Evolutionary conservation across 495 filamentous ascomycete genomes (phyloP), one percentile per base, ranked within the genome.

Genomic region (Talaromyces stipitatus): DNA sequence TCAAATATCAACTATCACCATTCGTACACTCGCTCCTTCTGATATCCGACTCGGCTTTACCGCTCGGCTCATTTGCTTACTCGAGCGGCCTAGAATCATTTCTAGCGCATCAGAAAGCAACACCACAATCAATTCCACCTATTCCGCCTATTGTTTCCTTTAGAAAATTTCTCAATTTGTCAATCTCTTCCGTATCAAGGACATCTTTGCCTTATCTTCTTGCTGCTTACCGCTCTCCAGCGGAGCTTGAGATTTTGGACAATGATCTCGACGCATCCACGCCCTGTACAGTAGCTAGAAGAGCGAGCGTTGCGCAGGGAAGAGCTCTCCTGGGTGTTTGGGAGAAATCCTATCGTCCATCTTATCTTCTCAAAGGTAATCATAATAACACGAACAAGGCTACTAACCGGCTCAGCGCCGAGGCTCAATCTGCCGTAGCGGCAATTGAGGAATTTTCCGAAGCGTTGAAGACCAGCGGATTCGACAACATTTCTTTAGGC

Each of bases 31-130:
- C 89, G 56, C 86, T 97, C 59, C 85, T 97, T 51, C 83, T 97
- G 11, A 87, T 99, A 62, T 87, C 94, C 30, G 94, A 99, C 78
- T 96, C 94, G 7, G 94, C 94, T 33, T 85, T 99, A 7, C 94
- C 94, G 7, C 78, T 99, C 0, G 95, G 95, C 64, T 95, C 91
- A 38, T 99, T 99, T 73, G 94, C 94, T 59, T 99, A 96, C 81
- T 92, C 87, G 76, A 88, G 82, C 61, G 92, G 92, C 0, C 82
- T 99, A 29, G 94, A 99, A 68, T 97, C 92, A 51, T 97, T 90
- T 70, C 84, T 96, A 26, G 87, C 89, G 2, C 94, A 97, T 75
- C 82, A 85, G 53, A 77, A 72, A 33, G 73, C 79, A 30, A 62
- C 68, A 14, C 72, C 73, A 32, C 54, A 58, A 41, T 66, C 69